A percentile compares a stretch with the other conserved stretches of the same genome.
Evolutionary conservation across 164 flowering plant genomes (phyloP).

Genomic region (Dillenia turbinata): DNA sequence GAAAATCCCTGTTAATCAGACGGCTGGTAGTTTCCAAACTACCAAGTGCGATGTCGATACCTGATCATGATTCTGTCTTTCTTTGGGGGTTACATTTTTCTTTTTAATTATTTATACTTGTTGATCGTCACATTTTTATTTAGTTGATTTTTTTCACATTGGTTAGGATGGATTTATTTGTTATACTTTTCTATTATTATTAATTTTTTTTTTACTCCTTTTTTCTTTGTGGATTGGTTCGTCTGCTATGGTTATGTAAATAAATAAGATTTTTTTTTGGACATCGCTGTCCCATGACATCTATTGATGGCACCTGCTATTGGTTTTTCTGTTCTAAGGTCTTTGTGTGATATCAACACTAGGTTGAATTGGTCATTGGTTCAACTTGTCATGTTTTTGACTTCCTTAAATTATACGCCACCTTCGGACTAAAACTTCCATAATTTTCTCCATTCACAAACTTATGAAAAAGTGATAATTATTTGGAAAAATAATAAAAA

Average conservation of each 20-base stretch:
- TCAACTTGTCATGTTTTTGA: too few relatives aligned
- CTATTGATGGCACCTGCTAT: too few relatives aligned
- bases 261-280: background rate
- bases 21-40: conserved; percentile 9
- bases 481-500: too few relatives aligned
- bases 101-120: background rate
- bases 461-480: too few relatives aligned
- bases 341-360: too few relatives aligned
- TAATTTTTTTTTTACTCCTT: conserved; percentile 3
- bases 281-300: background rate
- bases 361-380: too few relatives aligned
- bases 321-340: too few relatives aligned
- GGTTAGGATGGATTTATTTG: background rate
- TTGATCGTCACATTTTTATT: too few relatives aligned
- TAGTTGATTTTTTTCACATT: background rate
- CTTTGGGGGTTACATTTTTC: background rate
- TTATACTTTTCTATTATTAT: background rate
- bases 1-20: conserved; percentile 44
- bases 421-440: too few relatives aligned
- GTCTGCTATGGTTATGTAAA: background rate
- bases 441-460: too few relatives aligned
- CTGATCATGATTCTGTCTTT: conserved; percentile 2
- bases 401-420: too few relatives aligned
- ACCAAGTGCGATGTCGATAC: conserved; percentile 37
- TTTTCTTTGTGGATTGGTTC: background rate